These are phyloP conservation scores for Fagus crenata DNA, from an alignment of 306 rosid species.

Conservation along the genomic window DNA sequence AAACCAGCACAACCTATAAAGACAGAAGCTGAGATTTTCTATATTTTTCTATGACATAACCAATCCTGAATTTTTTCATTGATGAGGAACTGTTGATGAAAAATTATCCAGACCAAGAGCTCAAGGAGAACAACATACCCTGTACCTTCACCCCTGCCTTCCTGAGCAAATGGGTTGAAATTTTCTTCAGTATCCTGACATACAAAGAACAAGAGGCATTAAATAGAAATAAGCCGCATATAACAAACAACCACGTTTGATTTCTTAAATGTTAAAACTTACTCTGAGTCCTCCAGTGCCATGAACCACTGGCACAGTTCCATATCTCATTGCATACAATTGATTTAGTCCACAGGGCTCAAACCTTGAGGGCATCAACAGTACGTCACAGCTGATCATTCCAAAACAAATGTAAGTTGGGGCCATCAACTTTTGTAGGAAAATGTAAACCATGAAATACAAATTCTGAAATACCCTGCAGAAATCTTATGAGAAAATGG, in stretches of 20 bases:
- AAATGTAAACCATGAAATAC: constrained; percentile 14
- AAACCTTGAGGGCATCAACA: constrained; percentile 84
- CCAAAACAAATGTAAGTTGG: constrained; percentile 34
- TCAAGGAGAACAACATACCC: constrained; percentile 51
- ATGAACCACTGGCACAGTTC: constrained; percentile 91
- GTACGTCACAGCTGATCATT: constrained; percentile 73
- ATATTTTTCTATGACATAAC: neutral
- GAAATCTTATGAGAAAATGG: constrained; percentile 86
- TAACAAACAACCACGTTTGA: constrained; percentile 16
- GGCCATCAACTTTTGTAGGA: constrained; percentile 13
- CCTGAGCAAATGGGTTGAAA: constrained; percentile 65
- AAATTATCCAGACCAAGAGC: constrained; percentile 11
- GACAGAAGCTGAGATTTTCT: neutral
- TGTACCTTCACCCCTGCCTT: constrained; percentile 60
- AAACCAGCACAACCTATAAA: neutral
- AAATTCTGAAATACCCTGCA: constrained; percentile 63
- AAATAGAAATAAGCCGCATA: constrained; percentile 12
- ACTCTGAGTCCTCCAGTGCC: constrained; percentile 92
- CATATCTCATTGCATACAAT: constrained; percentile 90
- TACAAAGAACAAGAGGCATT: constrained; percentile 26
- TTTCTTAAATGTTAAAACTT: constrained; percentile 39
- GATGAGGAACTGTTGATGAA: constrained; percentile 6
- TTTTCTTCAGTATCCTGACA: constrained; percentile 70
- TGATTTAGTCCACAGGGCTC: constrained; percentile 95
- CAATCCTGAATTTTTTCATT: neutral